Base-by-base conservation (phyloP, 1,139 yeast species). In the Cylindricascospora bacillispora region DNA sequence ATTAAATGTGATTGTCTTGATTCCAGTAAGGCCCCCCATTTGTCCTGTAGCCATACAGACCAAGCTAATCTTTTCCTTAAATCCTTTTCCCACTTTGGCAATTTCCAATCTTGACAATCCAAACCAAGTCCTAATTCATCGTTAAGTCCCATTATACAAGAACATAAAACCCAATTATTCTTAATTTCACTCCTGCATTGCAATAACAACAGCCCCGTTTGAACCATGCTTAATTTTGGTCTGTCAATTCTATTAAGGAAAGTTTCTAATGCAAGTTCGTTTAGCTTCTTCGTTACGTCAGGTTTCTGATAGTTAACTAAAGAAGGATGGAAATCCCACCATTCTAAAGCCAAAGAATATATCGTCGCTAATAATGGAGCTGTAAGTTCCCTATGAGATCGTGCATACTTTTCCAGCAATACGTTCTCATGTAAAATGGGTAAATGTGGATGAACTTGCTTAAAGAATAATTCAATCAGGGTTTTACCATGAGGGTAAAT, bases 71-170 rank as follows among this genome's bases (percentile, higher is more conserved):
- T 62, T 44, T 82, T 70, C 30, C 95, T 62, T 27, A 85, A 57
- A 2, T 92, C 89, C 31, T 93, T 63, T 49, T 85, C 95, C 95
- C 95, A 85, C 44, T 78, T 75, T 0, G 95, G 95, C 21, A 85
- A 56, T 45, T 80, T 74, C 95, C 95, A 85, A 37, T 68, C 70
- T 34, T 77, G 73, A 49, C 95, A 85, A 48, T 83, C 86, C 12
- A 81, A 62, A 0, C 93, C 93, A 9, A 85, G 59, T 0, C 95
- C 95, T 22, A 85, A 58, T 42, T 85, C 93, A 51, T 83, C 94
- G 0, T 93, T 75, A 17, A 83, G 55, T 0, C 93, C 80, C 3
- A 81, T 86, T 17, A 85, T 83, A 45, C 83, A 93, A 1, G 93
- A 79, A 44, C 86, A 77, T 22, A 86, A 56, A 2, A 81, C 74